Base-by-base conservation (phyloP, 257 asterid genomes). In the Solanum sitiens region DNA sequence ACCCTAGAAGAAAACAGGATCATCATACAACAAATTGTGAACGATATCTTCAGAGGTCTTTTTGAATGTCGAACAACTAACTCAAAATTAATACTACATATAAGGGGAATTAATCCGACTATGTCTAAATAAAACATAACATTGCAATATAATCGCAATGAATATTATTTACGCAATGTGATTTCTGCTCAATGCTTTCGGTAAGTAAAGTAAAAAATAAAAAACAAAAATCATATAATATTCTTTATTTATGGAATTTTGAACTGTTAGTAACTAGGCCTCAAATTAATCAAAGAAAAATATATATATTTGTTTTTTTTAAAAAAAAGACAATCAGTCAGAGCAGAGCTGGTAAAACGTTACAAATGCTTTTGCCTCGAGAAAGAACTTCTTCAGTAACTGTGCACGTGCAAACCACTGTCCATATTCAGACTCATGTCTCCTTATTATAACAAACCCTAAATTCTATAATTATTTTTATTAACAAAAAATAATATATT, bases 341-440 rank as follows among this genome's bases (percentile, higher is more conserved):
- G 70, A 18, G 20, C 44, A 45, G 84, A 84, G 27, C 53, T 30
- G 53, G 35, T 68, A 71, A 56, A 85, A 86, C 87, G 83, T 86
- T 86, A 71, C 83, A 44, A 30, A 75, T 87, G 90, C 59, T 67
- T 80, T 73, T 85, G 92, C 92, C 93, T 91, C 92, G 92, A 72
- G 89, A 90, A 88, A 53, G 91, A 88, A 87, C 88, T 83, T 83
- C 11, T 73, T 30, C 86, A 83, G 53, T 74, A 40, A 32, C 87
- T 76, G 89, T 87, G 90, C 91, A 91, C 91, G 76, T 71, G 89
- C 65, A 80, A 89, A 79, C 88, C 83, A 89, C 87, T 53, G 56
- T 76, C 80, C 70, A 75, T 67, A 88, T 77, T 50, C 83, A 47
- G 68, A 83, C 75, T 80, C 74, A n/a, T 84, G 76, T 84, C 87